phyloP scores from a whole-genome alignment of 83 land plant genomes.

The Diphasiastrum complanatum region DNA sequence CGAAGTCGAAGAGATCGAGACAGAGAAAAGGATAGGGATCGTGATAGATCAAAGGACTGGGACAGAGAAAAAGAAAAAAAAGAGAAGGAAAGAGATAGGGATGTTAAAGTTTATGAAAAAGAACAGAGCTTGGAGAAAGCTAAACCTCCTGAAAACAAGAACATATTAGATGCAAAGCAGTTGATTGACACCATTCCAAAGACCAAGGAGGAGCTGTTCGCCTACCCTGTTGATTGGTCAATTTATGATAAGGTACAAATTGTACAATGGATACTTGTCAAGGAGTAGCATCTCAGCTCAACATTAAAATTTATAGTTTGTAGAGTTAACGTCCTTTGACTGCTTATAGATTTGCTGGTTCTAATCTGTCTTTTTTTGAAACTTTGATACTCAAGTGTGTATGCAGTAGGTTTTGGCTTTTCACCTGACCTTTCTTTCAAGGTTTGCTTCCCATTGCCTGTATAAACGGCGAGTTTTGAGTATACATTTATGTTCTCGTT shows the following conservation, averaged over 20 bases:
- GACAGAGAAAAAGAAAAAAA: slow-evolving; percentile 43
- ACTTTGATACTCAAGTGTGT: background rate
- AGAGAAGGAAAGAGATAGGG: slow-evolving; percentile 30
- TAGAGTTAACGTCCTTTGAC: no score
- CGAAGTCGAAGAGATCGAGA: slow-evolving; percentile 34
- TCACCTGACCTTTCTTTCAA: background rate
- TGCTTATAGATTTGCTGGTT: no score
- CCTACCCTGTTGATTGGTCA: slow-evolving; percentile 80
- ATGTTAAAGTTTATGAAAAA: slow-evolving; percentile 10
- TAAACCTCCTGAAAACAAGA: slow-evolving; percentile 53
- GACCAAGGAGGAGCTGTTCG: slow-evolving; percentile 91
- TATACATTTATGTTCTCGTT: background rate
- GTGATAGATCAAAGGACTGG: slow-evolving; percentile 20
- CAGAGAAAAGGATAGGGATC: slow-evolving; percentile 45
- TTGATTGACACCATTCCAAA: slow-evolving; percentile 95
- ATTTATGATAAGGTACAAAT: slow-evolving; percentile 78
- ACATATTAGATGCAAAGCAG: slow-evolving; percentile 93
- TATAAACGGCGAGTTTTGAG: background rate
- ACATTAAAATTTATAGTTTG: no score
- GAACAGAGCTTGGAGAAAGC: slow-evolving; percentile 11
- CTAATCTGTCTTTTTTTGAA: background rate
- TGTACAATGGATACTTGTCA: no score
- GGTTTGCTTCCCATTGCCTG: background rate
- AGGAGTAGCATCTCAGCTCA: no score
- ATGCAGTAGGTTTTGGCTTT: background rate